phyloP scores from a whole-genome alignment of 2,329 filamentous ascomycete genomes.

The Sclerotinia nivalis region DNA sequence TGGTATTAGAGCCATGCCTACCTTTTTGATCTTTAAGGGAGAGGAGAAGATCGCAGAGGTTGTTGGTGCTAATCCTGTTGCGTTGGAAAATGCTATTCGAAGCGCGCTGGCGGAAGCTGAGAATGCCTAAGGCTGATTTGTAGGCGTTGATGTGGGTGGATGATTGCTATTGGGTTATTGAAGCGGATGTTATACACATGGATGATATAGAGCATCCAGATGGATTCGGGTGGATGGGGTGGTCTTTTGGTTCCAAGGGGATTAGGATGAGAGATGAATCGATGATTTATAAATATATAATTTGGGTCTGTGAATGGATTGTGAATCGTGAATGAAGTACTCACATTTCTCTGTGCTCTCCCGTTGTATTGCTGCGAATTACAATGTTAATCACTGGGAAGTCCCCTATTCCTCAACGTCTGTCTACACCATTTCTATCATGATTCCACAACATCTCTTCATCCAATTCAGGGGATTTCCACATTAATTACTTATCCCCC shows the following conservation, averaged over 20 bases:
- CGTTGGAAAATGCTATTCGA: constrained; percentile 52
- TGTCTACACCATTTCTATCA: neutral
- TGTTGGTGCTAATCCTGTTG: constrained; percentile 76
- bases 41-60: constrained; percentile 72
- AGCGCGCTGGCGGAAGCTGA: neutral
- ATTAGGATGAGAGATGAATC: neutral
- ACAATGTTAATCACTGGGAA: neutral
- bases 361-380: neutral
- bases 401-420: neutral
- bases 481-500: no score
- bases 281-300: neutral
- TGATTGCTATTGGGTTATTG: neutral
- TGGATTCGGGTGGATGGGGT: neutral
- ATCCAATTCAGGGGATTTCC: no score
- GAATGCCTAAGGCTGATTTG: neutral
- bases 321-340: neutral
- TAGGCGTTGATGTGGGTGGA: neutral
- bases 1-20: constrained; percentile 87
- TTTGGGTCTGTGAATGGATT: neutral
- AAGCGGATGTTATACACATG: neutral
- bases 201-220: neutral
- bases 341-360: fast-evolving
- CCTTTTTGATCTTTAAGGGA: constrained; percentile 81
- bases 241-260: neutral
- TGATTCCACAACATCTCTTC: neutral